Conservation (phyloP, 1,139 yeast genomes). For the Lodderomyces pseudojiufengensis region DNA sequence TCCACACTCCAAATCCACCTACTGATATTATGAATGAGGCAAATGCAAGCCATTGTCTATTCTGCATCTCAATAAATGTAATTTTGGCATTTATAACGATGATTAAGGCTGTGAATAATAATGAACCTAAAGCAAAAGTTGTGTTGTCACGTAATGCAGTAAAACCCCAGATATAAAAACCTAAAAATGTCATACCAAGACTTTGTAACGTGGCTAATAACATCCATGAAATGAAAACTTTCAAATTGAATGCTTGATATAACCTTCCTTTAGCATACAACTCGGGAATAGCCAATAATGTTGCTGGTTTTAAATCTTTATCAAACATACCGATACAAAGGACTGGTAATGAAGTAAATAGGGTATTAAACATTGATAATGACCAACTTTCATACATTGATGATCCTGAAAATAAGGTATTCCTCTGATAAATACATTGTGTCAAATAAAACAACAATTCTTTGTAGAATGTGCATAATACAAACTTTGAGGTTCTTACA, state of each 20-base stretch:
- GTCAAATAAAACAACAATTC: slow-evolving; percentile 86
- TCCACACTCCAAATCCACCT: slow-evolving; percentile 89
- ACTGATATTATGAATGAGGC: slow-evolving; percentile 70
- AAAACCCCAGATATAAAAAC: slow-evolving; percentile 67
- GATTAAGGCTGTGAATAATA: slow-evolving; percentile 69
- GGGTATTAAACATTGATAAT: slow-evolving; percentile 90
- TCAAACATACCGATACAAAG: slow-evolving; percentile 94
- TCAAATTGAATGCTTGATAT: slow-evolving; percentile 71
- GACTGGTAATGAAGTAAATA: slow-evolving; percentile 91
- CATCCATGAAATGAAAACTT: slow-evolving; percentile 76
- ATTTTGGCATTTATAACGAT: slow-evolving; percentile 73
- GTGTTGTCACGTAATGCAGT: slow-evolving; percentile 67
- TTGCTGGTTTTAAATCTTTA: slow-evolving; percentile 82
- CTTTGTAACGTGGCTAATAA: slow-evolving; percentile 71
- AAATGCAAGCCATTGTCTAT: slow-evolving; percentile 68
- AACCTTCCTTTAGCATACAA: slow-evolving; percentile 74
- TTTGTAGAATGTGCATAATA: slow-evolving; percentile 90
- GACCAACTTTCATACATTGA: slow-evolving; percentile 96
- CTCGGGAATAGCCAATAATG: slow-evolving; percentile 89
- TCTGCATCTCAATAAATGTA: slow-evolving; percentile 80
- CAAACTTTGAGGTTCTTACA: slow-evolving; percentile 86
- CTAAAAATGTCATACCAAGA: slow-evolving; percentile 63
- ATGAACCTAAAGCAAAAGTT: slow-evolving; percentile 75
- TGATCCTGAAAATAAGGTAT: slow-evolving; percentile 87
- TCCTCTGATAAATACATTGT: slow-evolving; percentile 82